Base-by-base conservation (phyloP, 2,329 filamentous ascomycete species). In the Chaetomium globosum region DNA sequence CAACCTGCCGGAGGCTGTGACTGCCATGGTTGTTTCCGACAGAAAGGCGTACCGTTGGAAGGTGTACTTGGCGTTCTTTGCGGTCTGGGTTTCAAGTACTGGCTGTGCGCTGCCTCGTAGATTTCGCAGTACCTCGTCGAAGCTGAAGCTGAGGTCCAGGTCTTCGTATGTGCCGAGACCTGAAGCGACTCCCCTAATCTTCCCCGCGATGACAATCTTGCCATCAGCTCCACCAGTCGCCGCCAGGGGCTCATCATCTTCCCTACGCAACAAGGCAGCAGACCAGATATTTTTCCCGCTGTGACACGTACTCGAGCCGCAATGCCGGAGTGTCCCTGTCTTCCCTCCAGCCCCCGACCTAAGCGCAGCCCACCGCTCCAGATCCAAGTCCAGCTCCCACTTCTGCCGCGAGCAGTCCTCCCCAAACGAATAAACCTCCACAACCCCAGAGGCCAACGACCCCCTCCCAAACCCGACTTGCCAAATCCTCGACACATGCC, bases 251-350 rank as follows among this genome's bases (percentile, higher is more conserved):
- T 74, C 75, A 16, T 75, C 70, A 0, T 74, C 71, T 1, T 73
- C 65, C 78, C 65, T 69, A 65, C 31, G 64, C 2, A 75, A 70
- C 8, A 83, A 66, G 13, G 85, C 86, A 46, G 87, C 82, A 0
- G 93, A 88, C 93, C 94, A 98, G 7, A 98, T 87, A 74, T 97
- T 93, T 76, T 97, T 99, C 7, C 95, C 95, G 39, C 81, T 83
- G 74, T 98, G 93, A 66, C 87, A 85, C 2, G 84, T 81, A 58
- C 86, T 84, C 8, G 83, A 86, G 1, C 82, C 79, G 1, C 82
- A 73, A 59, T 90, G 83, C 13, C 76, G 76, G 52, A 92, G 74
- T 6, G 70, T 76, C 0, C 72, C 75, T 13, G 56, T 31, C 8
- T 63, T 53, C 3, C 26, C 52, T 31, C 48, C 56, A 2, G 69